These are phyloP conservation scores for Thielaviopsis musarum DNA, from an alignment of 2,329 filamentous ascomycete genomes.

Conservation along the genomic window DNA sequence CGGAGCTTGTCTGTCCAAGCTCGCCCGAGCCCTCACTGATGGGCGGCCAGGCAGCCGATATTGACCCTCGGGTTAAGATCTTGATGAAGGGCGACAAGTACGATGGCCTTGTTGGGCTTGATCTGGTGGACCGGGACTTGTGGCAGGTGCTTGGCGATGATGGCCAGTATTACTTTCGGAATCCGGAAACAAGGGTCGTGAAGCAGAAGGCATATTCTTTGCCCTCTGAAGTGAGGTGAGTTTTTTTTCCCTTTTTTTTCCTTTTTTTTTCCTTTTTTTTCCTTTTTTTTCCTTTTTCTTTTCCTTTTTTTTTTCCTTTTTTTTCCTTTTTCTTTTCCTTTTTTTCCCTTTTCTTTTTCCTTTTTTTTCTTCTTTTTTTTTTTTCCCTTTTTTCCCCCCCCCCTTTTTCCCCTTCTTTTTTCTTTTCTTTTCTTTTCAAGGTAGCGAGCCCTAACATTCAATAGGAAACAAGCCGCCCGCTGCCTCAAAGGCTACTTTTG, in stretches of 20 bases:
- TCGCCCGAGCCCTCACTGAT: no score
- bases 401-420: not conserved
- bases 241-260: not conserved
- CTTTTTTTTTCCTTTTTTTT: not conserved
- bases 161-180: not conserved
- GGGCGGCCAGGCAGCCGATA: no score
- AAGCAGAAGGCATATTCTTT: not conserved
- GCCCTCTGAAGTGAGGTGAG: not conserved
- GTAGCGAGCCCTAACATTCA: no score
- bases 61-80: no score
- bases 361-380: not conserved
- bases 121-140: no score
- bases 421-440: not conserved
- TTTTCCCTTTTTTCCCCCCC: no score
- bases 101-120: no score
- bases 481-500: not conserved
- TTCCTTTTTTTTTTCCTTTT: not conserved
- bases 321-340: not conserved
- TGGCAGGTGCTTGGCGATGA: not conserved
- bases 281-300: not conserved
- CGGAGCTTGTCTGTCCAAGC: no score
- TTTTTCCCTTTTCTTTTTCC: not conserved
- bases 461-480: not conserved
- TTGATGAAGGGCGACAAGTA: no score
- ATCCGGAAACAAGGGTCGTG: not conserved